Conservation (phyloP, 192 early-diverging fungal species). For the Coemansia sp. region DNA sequence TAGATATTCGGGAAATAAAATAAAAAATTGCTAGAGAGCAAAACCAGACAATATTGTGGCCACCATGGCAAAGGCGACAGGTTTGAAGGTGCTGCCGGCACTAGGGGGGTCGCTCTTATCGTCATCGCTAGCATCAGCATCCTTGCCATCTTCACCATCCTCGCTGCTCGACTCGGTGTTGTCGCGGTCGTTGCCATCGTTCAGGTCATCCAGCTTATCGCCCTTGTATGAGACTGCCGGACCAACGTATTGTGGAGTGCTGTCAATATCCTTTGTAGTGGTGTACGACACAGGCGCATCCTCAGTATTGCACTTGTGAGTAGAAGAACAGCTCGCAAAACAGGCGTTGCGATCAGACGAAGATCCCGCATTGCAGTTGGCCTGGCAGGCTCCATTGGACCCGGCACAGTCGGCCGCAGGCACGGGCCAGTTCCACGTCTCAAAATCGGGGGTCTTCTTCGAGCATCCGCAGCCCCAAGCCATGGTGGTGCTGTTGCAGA, state of each 20-base stretch:
- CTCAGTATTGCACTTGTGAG: constrained; percentile 52
- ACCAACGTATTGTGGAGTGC: constrained; percentile 37
- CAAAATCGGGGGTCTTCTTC: constrained; percentile 46
- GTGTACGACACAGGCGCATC: constrained; percentile 54
- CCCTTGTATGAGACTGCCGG: constrained; percentile 54
- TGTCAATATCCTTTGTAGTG: constrained; percentile 12
- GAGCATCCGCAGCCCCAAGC: constrained; percentile 59
- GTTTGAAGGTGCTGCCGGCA: not conserved
- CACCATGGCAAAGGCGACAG: constrained; percentile 2
- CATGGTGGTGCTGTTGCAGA: constrained; percentile 58
- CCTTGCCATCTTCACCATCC: not conserved
- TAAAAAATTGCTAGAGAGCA: not conserved
- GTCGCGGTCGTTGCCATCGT: constrained; percentile 49
- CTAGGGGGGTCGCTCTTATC: not conserved
- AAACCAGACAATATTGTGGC: constrained; percentile 1
- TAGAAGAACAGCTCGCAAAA: constrained; percentile 32
- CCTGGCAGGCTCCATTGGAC: constrained; percentile 27
- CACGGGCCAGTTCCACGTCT: constrained; percentile 53
- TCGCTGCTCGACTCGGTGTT: constrained; percentile 5
- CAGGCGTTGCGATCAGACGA: constrained; percentile 30
- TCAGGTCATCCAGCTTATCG: constrained; percentile 44
- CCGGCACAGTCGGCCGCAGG: constrained; percentile 51
- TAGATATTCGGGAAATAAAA: not conserved
- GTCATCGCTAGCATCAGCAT: not conserved
- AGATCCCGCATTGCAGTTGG: constrained; percentile 30